A percentile compares a stretch with the other conserved stretches of the same genome.
These are phyloP conservation scores for Conticribra guillardii DNA, from an alignment of 108 stramenopile species.

Conservation along the genomic window DNA sequence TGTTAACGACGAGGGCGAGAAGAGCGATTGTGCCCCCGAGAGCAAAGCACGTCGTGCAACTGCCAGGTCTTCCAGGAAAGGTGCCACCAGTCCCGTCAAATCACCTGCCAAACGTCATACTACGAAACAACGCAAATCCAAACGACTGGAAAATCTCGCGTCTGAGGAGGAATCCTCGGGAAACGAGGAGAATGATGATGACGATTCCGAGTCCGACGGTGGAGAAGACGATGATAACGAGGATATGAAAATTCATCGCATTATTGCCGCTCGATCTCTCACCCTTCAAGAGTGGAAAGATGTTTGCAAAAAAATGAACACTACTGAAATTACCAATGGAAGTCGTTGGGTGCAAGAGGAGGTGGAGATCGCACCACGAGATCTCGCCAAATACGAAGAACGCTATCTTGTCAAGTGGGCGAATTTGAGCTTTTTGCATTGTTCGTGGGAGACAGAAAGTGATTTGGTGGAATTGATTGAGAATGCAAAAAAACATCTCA, in stretches of 20 bases:
- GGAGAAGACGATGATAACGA: constrained; percentile 54
- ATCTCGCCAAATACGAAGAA: constrained; percentile 65
- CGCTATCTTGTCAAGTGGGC: constrained; percentile 89
- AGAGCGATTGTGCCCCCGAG: constrained; percentile 17
- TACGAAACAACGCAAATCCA: constrained; percentile 35
- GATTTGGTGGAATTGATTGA: constrained; percentile 82
- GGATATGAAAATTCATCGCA: constrained; percentile 84
- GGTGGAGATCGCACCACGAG: constrained; percentile 14
- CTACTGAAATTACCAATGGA: constrained; percentile 83
- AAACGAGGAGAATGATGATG: constrained; percentile 24
- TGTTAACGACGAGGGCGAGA: too few relatives aligned
- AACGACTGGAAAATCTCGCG: constrained; percentile 22
- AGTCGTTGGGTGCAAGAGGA: constrained; percentile 73
- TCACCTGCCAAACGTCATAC: constrained; percentile 58
- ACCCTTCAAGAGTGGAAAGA: constrained; percentile 66
- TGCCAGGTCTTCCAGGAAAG: constrained; percentile 2
- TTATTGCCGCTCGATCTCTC: constrained; percentile 66
- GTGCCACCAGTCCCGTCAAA: constrained; percentile 22
- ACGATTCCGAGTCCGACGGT: constrained; percentile 51
- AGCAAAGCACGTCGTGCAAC: background rate
- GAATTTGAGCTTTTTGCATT: constrained; percentile 75
- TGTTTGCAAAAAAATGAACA: constrained; percentile 68
- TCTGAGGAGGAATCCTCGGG: constrained; percentile 38
- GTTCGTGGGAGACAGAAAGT: constrained; percentile 84
- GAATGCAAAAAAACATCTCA: constrained; percentile 63